A percentile compares a stretch with the other conserved stretches of the same genome.
Evolutionary conservation across 2,329 filamentous ascomycete species (phyloP).

Genomic region (Teratosphaeria gauchensis): DNA sequence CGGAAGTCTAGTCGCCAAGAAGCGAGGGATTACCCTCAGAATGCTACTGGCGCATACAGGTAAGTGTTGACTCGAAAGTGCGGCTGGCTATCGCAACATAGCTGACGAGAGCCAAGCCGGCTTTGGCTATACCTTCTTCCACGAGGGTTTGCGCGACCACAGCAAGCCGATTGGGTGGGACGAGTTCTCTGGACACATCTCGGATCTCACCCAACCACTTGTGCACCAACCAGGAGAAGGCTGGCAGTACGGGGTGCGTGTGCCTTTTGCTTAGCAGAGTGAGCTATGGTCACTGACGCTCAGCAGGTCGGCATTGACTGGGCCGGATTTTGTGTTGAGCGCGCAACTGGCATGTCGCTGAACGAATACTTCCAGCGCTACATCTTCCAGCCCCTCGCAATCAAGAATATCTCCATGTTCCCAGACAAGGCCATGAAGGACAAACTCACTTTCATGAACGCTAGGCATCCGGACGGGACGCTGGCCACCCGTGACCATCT

Average conservation of each 20-base stretch:
- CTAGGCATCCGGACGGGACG: slow-evolving; percentile 29
- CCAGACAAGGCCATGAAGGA: slow-evolving; percentile 42
- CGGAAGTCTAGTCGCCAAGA: slow-evolving; percentile 28
- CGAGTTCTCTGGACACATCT: slow-evolving; percentile 40
- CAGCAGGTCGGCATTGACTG: slow-evolving; percentile 32
- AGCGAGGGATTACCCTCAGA: slow-evolving; percentile 35
- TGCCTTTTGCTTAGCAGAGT: background rate
- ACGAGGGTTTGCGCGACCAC: slow-evolving; percentile 28
- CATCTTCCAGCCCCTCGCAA: slow-evolving; percentile 33
- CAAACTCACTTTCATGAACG: slow-evolving; percentile 47
- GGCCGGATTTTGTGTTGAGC: slow-evolving; percentile 36
- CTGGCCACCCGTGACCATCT: slow-evolving; percentile 36
- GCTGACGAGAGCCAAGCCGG: slow-evolving; percentile 24
- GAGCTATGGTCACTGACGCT: slow-evolving; percentile 30
- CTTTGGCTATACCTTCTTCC: slow-evolving; percentile 37
- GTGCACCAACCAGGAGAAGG: slow-evolving; percentile 53
- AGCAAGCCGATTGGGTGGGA: slow-evolving; percentile 41
- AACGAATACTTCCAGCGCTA: slow-evolving; percentile 33
- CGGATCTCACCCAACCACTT: slow-evolving; percentile 43
- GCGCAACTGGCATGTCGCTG: slow-evolving; percentile 28
- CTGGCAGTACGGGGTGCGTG: slow-evolving; percentile 45
- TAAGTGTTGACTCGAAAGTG: slow-evolving; percentile 1
- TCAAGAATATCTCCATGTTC: slow-evolving; percentile 45
- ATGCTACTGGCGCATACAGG: slow-evolving; percentile 41
- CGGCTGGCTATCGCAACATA: background rate